Evolutionary conservation across 106 monocot species (phyloP).

Genomic region (Allium fistulosum): DNA sequence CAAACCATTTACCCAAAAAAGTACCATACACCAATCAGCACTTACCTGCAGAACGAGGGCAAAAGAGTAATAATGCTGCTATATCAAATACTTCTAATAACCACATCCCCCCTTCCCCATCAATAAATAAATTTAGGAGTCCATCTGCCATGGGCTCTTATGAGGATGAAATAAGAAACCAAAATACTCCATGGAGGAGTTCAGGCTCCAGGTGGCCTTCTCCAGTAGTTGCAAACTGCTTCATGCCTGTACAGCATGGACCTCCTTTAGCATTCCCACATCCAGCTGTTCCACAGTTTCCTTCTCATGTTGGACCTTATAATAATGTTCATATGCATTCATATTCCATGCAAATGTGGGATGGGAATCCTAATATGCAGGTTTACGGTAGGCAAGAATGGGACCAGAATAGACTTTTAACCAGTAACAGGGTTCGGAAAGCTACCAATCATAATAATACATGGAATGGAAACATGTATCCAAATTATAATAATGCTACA

Average conservation of each 20-base stretch:
- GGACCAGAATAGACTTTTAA: constrained; percentile 52
- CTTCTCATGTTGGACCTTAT: constrained; percentile 40
- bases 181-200: constrained; percentile 51
- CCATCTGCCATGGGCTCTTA: constrained; percentile 34
- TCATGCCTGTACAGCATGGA: constrained; percentile 65
- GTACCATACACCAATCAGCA: constrained; percentile 26
- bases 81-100: constrained; percentile 25
- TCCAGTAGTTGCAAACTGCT: constrained; percentile 58
- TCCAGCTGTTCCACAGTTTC: constrained; percentile 52
- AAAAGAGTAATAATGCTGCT: constrained; percentile 12
- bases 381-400: constrained; percentile 45
- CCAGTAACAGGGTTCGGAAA: constrained; percentile 27
- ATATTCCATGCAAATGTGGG: constrained; percentile 63
- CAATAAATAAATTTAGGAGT: constrained; percentile 31
- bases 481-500: constrained; percentile 18
- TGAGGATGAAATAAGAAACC: constrained; percentile 51
- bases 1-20: constrained; percentile 20
- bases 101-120: constrained; percentile 26
- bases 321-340: not conserved
- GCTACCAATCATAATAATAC: constrained; percentile 29
- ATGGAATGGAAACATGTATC: constrained; percentile 30
- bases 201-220: constrained; percentile 42
- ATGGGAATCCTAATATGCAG: constrained; percentile 35
- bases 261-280: constrained; percentile 51
- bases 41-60: constrained; percentile 9